Evolutionary conservation across 495 filamentous ascomycete genomes (phyloP).

Genomic region (Lasiosphaeriaceae sp.): DNA sequence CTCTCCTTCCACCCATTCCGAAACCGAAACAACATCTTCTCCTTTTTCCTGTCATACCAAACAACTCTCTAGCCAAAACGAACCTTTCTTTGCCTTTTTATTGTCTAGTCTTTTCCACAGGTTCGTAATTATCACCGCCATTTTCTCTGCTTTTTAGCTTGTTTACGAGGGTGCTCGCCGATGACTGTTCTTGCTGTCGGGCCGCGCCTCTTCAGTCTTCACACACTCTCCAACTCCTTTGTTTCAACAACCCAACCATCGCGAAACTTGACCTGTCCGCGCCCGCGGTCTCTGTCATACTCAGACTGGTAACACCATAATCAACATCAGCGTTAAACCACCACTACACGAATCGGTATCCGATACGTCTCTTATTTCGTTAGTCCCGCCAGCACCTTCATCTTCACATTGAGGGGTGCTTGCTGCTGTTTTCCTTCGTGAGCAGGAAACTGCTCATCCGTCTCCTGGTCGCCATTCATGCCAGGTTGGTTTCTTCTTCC

Average conservation of each 20-base stretch:
- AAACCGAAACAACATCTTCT: background rate
- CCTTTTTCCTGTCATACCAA: background rate
- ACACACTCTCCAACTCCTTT: background rate
- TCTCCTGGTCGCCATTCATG: constrained; percentile 37
- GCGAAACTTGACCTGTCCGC: too few species aligned
- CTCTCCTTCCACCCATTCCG: background rate
- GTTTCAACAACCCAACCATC: background rate
- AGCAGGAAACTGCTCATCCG: constrained; percentile 38
- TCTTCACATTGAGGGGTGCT: background rate
- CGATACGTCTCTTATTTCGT: too few species aligned
- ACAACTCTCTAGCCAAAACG: background rate
- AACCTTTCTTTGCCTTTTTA: background rate
- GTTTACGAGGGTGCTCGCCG: too few species aligned
- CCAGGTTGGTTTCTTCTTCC: constrained; percentile 35
- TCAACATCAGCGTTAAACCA: too few species aligned
- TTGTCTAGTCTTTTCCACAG: too few species aligned
- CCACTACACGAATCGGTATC: background rate
- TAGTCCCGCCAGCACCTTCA: background rate
- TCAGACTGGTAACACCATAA: too few species aligned
- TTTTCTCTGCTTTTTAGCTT: too few species aligned
- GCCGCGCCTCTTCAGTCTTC: background rate
- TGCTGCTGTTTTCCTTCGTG: constrained; percentile 12
- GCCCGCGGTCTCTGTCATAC: too few species aligned
- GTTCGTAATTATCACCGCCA: too few species aligned
- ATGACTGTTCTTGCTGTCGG: too few species aligned